Evolutionary conservation across 306 rosid genomes (phyloP).

Genomic region (Vachellia collinsii): DNA sequence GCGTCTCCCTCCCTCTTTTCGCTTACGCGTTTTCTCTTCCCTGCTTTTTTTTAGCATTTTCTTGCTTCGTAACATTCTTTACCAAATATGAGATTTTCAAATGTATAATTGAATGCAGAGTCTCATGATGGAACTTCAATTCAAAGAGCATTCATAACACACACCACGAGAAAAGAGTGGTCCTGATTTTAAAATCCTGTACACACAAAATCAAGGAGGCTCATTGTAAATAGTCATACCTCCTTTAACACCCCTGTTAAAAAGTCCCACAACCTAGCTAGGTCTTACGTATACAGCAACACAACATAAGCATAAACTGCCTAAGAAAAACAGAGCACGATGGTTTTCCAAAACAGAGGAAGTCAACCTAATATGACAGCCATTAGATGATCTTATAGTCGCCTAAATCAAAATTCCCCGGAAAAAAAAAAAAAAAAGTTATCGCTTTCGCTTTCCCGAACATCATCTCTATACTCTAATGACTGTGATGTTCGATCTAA

Average conservation of each 20-base stretch:
- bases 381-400: slow-evolving; percentile 2
- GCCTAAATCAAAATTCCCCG: slow-evolving; percentile 35
- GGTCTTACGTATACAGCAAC: background rate
- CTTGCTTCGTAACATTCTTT: background rate
- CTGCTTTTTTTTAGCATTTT: background rate
- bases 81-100: background rate
- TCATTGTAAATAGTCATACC: background rate
- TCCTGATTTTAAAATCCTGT: background rate
- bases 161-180: no score
- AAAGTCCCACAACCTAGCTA: background rate
- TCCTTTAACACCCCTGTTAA: background rate
- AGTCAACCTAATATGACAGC: background rate
- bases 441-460: background rate
- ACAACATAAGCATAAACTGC: background rate
- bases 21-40: background rate
- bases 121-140: background rate
- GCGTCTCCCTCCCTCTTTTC: background rate
- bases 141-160: no score
- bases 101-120: background rate
- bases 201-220: slow-evolving; percentile 36
- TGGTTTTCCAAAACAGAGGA: background rate
- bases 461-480: slow-evolving; percentile 18
- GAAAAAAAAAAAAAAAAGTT: background rate
- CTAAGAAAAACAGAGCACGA: background rate
- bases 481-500: background rate